Base-by-base conservation (phyloP, 2,329 filamentous ascomycete genomes). In the Penicillium rolfsii region DNA sequence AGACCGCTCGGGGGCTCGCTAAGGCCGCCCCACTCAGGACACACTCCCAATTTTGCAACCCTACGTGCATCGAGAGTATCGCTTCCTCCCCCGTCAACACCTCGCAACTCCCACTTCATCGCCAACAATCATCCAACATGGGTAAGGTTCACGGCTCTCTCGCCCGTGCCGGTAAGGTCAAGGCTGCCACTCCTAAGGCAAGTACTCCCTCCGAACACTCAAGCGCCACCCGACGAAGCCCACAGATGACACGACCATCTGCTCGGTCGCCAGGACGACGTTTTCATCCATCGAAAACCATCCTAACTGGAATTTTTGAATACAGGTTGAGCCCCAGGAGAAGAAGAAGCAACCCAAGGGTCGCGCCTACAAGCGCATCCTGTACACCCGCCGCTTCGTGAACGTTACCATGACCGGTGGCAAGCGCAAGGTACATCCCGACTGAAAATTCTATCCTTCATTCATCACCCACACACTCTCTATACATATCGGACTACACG, bases 311-410 rank as follows among this genome's bases (percentile, higher is more conserved):
- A 14, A 54, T 65, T 57, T 57, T 55, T 56, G 62, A 50, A 59
- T 63, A 64, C 63, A 71, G 69, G 69, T 71, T 58, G 69, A 71
- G 69, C 65, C 65, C 60, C 69, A 71, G 67, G 93, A 97, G 89
- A 97, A 97, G 90, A 85, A 91, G 84, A 97, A 98, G 91, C 87
- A 84, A 74, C 93, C 94, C 80, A 97, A 97, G 89, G 94, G 94
- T 79, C 93, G 94, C 79, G 94, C 94, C 74, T 92, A 95, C 85
- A 98, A 98, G 93, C 89, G 94, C 78, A 89, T 96, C 81, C 89
- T 87, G 81, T 97, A 97, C 88, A 97, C 92, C 75, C 91, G 94
- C 81, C 93, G 94, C 77, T 98, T 98, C 86, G 93, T 98, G 74
- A 97, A 98, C 84, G 93, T 98, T 79, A 95, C 91, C 77, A 87